phyloP scores from a whole-genome alignment of 2,329 filamentous ascomycete species.

The Berkeleyomyces rouxiae region DNA sequence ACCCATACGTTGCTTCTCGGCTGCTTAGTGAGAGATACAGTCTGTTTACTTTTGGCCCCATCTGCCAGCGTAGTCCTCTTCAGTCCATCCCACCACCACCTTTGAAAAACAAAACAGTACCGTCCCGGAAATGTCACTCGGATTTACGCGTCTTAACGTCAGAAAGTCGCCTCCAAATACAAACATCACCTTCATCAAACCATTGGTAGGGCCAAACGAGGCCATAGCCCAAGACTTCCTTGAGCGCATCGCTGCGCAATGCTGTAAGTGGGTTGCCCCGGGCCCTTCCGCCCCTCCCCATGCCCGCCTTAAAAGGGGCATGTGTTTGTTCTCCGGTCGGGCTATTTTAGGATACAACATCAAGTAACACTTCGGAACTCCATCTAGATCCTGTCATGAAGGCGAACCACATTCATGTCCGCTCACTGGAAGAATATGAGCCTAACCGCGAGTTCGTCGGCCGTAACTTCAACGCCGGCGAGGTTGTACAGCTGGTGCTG shows the following conservation, averaged over 20 bases:
- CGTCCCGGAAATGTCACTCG: constrained; percentile 48
- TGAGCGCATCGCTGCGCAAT: constrained; percentile 66
- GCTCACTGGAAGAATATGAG: constrained; percentile 61
- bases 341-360: not conserved
- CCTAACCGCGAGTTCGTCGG: constrained; percentile 72
- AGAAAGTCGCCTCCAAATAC: constrained; percentile 58
- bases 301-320: not conserved
- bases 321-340: not conserved
- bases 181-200: constrained; percentile 72
- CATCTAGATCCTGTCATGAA: constrained; percentile 49
- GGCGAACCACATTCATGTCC: constrained; percentile 43
- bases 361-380: not conserved
- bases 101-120: not conserved
- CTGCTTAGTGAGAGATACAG: not conserved
- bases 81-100: not conserved
- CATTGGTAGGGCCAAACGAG: constrained; percentile 48
- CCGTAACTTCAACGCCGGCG: constrained; percentile 79
- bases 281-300: not conserved
- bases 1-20: no score
- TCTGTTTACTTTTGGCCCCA: not conserved
- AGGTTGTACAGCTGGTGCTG: constrained; percentile 72
- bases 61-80: not conserved
- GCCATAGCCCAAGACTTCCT: constrained; percentile 51
- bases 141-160: constrained; percentile 64
- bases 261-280: constrained; percentile 29